phyloP scores from a whole-genome alignment of 1,284 basidiomycete genomes.

The Anthracocystis setariae region DNA sequence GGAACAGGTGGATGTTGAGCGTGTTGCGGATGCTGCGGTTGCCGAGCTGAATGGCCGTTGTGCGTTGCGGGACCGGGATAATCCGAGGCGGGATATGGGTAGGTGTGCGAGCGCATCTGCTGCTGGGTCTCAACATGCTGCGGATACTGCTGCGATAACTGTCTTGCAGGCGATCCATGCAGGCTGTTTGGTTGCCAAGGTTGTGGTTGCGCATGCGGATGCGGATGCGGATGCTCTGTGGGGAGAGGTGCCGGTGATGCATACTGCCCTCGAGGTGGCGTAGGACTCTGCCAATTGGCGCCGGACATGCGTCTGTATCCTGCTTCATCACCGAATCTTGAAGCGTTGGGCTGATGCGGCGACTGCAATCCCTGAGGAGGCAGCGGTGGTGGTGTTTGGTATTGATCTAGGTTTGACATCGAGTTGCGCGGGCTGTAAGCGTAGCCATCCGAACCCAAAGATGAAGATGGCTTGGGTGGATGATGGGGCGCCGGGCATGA shows the following conservation, averaged over 20 bases:
- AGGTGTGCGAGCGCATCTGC: constrained; percentile 18
- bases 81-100: constrained; percentile 15
- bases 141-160: constrained; percentile 11
- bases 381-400: constrained; percentile 11
- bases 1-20: neutral
- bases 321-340: constrained; percentile 7
- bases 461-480: constrained; percentile 34
- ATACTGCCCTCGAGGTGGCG: constrained; percentile 7
- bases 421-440: constrained; percentile 19
- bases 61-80: constrained; percentile 3
- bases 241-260: neutral
- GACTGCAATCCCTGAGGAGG: constrained; percentile 10
- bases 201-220: no score
- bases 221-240: constrained; percentile 1
- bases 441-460: constrained; percentile 18
- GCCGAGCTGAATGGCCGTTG: neutral
- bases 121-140: constrained; percentile 19
- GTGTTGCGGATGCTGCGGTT: neutral
- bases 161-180: constrained; percentile 5
- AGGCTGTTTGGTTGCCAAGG: constrained; percentile 15
- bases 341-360: constrained; percentile 7
- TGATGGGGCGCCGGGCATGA: constrained; percentile 28
- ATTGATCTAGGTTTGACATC: constrained; percentile 7
- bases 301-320: constrained; percentile 15
- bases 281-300: neutral